Evolutionary conservation across 202 grass and related monocot genomes (phyloP).

Genomic region (Dendrocalamus latiflorus): DNA sequence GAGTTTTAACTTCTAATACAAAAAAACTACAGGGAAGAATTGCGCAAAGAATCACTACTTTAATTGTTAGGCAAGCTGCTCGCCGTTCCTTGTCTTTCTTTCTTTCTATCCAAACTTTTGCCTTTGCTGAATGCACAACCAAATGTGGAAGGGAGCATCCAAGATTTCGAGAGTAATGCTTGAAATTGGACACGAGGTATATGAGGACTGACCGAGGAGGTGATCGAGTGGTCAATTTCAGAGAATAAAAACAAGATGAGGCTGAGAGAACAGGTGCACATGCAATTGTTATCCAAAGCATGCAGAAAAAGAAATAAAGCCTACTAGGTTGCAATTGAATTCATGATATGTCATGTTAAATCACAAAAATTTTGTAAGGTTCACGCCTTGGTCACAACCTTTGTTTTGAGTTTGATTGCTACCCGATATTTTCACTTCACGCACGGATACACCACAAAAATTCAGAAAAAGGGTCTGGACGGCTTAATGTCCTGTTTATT

Average conservation of each 20-base stretch:
- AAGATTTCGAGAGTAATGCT: neutral
- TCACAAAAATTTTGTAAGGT: no score
- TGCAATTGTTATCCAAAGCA: neutral
- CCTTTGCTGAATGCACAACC: neutral
- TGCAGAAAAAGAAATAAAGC: neutral
- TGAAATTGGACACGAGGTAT: constrained; percentile 11
- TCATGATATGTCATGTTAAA: neutral
- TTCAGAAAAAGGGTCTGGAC: no score
- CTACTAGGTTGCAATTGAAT: neutral
- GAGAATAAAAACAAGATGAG: neutral
- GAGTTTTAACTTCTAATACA: neutral
- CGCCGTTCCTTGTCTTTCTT: neutral
- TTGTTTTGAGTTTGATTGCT: no score
- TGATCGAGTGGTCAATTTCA: neutral
- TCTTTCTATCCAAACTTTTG: neutral
- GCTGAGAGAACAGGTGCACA: neutral
- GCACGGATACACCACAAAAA: no score
- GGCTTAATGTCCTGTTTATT: no score
- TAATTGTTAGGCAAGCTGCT: neutral
- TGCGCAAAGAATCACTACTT: neutral
- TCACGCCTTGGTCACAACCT: neutral
- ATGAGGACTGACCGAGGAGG: neutral
- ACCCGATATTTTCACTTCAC: no score
- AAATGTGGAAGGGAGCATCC: constrained; percentile 5
- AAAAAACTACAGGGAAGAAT: neutral